phyloP scores from a whole-genome alignment of 2,329 filamentous ascomycete genomes.

The Colletotrichum agaves region DNA sequence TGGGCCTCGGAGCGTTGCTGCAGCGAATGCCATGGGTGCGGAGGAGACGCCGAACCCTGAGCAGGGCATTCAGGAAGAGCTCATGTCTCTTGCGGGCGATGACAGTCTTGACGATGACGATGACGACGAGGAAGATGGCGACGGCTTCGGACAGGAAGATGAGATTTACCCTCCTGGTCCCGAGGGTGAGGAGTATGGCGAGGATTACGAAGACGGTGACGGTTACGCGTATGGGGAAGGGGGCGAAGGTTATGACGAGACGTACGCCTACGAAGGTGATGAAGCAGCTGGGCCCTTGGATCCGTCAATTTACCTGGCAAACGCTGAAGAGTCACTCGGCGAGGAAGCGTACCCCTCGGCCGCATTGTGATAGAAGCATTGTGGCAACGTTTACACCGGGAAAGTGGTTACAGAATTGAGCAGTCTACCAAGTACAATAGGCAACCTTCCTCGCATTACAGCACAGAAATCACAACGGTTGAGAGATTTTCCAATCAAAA shows the following conservation, averaged over 20 bases:
- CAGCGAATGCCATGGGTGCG: constrained; percentile 15
- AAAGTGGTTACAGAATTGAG: background rate
- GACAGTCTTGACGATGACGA: constrained; percentile 45
- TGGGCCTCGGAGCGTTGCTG: constrained; percentile 23
- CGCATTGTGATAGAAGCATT: background rate
- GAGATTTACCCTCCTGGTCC: constrained; percentile 17
- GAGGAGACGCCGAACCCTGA: constrained; percentile 8
- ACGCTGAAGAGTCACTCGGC: background rate
- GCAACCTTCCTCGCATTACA: too few species aligned
- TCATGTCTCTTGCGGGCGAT: constrained; percentile 28
- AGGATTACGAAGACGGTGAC: constrained; percentile 39
- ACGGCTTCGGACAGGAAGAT: constrained; percentile 39
- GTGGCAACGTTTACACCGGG: background rate
- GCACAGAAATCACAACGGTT: too few species aligned
- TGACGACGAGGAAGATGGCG: constrained; percentile 44
- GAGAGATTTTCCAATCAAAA: too few species aligned
- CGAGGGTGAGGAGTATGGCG: constrained; percentile 33
- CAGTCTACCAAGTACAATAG: background rate
- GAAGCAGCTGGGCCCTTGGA: background rate
- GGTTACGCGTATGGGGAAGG: constrained; percentile 43
- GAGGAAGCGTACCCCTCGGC: constrained; percentile 27
- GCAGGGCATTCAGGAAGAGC: constrained; percentile 18
- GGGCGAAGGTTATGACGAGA: constrained; percentile 41
- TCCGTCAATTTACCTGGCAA: background rate
- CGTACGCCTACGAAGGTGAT: constrained; percentile 36